Evolutionary conservation across 192 early-diverging fungal species (phyloP).

Genomic region (Obelidium mucronatum): DNA sequence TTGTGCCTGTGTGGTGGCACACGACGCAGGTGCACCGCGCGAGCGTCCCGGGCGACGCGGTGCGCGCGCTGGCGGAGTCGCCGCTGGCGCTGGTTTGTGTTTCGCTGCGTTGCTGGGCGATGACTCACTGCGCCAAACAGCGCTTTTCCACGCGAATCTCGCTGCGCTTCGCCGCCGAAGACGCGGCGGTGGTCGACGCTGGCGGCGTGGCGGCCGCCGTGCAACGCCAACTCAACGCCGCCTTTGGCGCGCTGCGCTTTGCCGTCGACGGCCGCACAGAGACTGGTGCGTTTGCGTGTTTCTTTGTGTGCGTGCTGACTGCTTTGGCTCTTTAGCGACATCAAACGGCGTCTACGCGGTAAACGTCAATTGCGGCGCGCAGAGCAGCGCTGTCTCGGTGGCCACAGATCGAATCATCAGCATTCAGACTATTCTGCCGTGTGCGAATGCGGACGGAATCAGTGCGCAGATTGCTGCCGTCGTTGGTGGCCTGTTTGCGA

Average conservation of each 20-base stretch:
- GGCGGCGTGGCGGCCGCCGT: too few species aligned
- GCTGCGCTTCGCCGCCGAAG: not conserved
- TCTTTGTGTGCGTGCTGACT: too few species aligned
- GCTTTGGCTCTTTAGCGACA: conserved; percentile 1
- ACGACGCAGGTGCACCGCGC: conserved; percentile 84
- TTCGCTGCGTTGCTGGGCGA: not conserved
- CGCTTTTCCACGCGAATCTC: not conserved
- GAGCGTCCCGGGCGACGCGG: conserved; percentile 68
- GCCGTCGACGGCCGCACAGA: not conserved
- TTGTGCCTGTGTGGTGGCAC: conserved; percentile 78
- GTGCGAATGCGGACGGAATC: conserved; percentile 1
- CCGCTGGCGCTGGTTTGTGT: too few species aligned
- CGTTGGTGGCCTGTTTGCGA: conserved; percentile 46
- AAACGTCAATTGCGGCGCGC: conserved; percentile 5
- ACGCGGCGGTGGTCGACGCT: not conserved
- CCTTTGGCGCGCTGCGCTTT: not conserved
- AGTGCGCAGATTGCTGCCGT: not conserved
- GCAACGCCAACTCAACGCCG: not conserved
- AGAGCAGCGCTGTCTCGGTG: conserved; percentile 6
- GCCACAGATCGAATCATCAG: not conserved
- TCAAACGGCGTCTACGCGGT: conserved; percentile 39
- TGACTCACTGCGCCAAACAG: not conserved
- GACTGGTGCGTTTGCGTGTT: not conserved
- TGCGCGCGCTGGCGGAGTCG: conserved; percentile 40
- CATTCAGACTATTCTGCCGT: not conserved